Evolutionary conservation across 768 basidiomycete genomes (phyloP).

Genomic region (Tulasnella sp.): DNA sequence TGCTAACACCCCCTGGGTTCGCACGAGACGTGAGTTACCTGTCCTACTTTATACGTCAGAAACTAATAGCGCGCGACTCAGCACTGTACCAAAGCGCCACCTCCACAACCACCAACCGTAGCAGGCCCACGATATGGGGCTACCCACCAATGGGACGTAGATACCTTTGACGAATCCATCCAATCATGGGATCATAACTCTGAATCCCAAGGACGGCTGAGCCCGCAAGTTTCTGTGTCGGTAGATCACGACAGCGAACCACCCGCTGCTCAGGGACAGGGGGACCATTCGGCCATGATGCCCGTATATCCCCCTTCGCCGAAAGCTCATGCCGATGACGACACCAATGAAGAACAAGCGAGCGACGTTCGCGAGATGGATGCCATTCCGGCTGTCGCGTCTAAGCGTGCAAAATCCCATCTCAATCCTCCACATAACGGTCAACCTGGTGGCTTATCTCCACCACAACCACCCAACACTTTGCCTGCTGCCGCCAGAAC

Average conservation of each 20-base stretch:
- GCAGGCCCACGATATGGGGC: conserved; percentile 9
- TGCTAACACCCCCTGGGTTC: conserved; percentile 19
- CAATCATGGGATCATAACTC: not conserved
- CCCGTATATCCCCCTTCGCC: conserved; percentile 1
- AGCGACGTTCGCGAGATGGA: not conserved
- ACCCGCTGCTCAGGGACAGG: not conserved
- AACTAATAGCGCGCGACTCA: not conserved
- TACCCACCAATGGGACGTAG: conserved; percentile 2
- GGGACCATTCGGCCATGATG: not conserved
- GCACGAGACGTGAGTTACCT: conserved; percentile 19
- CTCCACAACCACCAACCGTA: conserved; percentile 6
- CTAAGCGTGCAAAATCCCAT: not conserved
- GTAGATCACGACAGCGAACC: conserved; percentile 1
- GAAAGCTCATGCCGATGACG: not conserved
- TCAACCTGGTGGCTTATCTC: not conserved
- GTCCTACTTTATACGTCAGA: not conserved
- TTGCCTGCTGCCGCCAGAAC: not conserved
- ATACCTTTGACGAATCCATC: not conserved
- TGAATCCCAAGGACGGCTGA: not conserved
- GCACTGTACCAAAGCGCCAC: conserved; percentile 15
- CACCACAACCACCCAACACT: not conserved
- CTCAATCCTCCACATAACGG: conserved; percentile 10
- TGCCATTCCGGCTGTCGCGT: not conserved
- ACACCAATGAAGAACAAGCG: not conserved
- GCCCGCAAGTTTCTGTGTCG: not conserved